Conservation (phyloP, 441 rosid genomes). For the Euphorbia celastroides region DNA sequence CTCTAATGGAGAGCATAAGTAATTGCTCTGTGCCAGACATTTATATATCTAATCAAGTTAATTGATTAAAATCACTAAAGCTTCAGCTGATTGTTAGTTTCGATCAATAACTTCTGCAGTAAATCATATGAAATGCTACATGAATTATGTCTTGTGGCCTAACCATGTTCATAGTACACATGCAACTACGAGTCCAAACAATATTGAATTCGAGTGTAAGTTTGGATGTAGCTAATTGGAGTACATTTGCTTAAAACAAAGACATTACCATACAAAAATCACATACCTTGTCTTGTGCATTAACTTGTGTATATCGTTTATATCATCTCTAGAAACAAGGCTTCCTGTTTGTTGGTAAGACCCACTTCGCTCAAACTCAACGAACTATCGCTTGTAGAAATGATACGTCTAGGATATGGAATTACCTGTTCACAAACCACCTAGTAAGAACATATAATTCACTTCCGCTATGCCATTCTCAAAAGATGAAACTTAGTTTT, state of each 20-base stretch:
- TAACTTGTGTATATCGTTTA: conserved; percentile 24
- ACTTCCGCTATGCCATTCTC: background rate
- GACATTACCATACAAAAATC: background rate
- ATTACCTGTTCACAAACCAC: conserved; percentile 50
- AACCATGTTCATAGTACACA: background rate
- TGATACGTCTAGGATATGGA: conserved; percentile 65
- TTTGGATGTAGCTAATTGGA: background rate
- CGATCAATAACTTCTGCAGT: background rate
- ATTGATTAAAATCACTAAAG: no score
- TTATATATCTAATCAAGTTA: background rate
- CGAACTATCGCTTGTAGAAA: conserved; percentile 37
- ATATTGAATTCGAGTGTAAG: background rate
- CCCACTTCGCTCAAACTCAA: conserved; percentile 59
- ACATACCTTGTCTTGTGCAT: background rate
- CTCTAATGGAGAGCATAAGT: background rate
- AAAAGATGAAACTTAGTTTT: background rate
- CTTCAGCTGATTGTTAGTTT: background rate
- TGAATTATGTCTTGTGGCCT: background rate
- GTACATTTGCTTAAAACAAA: background rate
- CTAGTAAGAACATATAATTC: background rate
- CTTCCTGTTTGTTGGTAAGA: conserved; percentile 70
- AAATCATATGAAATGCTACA: background rate
- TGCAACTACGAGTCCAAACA: background rate
- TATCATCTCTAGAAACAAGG: conserved; percentile 61
- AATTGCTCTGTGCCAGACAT: background rate